phyloP scores from a whole-genome alignment of 2,329 filamentous ascomycete genomes.

The Talaromyces atroroseus region DNA sequence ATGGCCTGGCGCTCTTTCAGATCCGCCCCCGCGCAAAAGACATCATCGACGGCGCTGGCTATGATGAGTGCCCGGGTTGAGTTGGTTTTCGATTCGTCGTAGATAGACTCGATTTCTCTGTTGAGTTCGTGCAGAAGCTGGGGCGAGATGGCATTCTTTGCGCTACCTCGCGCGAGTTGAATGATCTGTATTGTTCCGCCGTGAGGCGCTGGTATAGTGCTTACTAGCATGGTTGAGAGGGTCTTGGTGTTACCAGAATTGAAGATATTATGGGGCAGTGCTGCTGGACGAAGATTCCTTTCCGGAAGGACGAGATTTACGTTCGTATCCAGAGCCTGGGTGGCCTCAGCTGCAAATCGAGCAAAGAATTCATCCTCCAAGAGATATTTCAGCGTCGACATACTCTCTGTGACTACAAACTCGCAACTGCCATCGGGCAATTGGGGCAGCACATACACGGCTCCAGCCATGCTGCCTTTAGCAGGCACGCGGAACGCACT shows the following conservation, averaged over 20 bases:
- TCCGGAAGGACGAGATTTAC: too few species aligned
- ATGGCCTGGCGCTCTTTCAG: conserved; percentile 10
- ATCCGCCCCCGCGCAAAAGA: conserved; percentile 11
- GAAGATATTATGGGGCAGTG: neutral
- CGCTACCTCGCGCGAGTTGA: neutral
- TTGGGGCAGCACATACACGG: neutral
- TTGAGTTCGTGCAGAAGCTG: neutral
- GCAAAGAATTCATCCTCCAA: too few species aligned
- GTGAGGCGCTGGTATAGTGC: neutral
- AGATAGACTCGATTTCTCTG: neutral
- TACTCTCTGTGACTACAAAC: neutral
- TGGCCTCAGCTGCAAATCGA: too few species aligned
- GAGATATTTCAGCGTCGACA: too few species aligned
- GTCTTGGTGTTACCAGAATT: neutral
- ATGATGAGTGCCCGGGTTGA: neutral
- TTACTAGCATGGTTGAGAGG: neutral
- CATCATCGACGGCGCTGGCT: conserved; percentile 5
- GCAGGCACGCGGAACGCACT: neutral
- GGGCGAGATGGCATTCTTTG: neutral
- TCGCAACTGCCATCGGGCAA: neutral
- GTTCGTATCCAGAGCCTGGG: too few species aligned
- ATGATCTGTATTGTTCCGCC: neutral
- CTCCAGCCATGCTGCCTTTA: neutral
- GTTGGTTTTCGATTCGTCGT: neutral
- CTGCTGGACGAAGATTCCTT: too few species aligned